Evolutionary conservation across 805 yeast species (phyloP), one percentile per base, ranked within the genome.

Genomic region (Kodamaea neixiangensis): DNA sequence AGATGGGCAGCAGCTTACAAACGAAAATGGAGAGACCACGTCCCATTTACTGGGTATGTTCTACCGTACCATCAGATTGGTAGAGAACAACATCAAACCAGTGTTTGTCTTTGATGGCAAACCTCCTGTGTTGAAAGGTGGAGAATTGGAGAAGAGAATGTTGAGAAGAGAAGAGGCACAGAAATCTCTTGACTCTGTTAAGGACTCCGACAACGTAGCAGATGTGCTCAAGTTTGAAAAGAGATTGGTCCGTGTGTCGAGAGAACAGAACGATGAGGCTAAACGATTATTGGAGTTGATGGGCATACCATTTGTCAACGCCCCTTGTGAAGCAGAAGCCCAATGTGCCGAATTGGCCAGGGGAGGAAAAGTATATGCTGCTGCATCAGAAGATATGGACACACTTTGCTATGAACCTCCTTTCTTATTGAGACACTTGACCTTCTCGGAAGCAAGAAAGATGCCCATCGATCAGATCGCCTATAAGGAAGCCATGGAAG

Each of bases 311-410:
- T 89, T 75, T 59, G 87, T 94, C 4, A 84, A 83, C 49, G 98
- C 99, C 0, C 99, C 99, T 1, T 86, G 97, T 65, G 99, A 94
- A 69, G 99, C 99, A 1, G 99, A 94, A 67, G 97, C 99, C 0
- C 98, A 94, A 62, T 94, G 99, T 75, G 98, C 99, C 0, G 94
- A 84, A 55, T 71, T 94, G 44, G 97, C 97, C 3, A 81, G 83
- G 51, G 81, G 83, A 10, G 97, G 97, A 1, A 91, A 90, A 63
- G 98, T 93, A 0, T 94, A 85, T 65, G 99, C 96, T 7, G 97
- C 98, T 2, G 99, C 97, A 1, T 87, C 96, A 5, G 99, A 94
- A 67, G 99, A 94, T 81, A 94, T 94, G 99, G 99, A 94, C 70
- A 94, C 99, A 1, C 68, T 94, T 50, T 94, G 98, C 63, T 94